phyloP scores from a whole-genome alignment of 2,329 filamentous ascomycete species.

The Aspergillus glaucus region DNA sequence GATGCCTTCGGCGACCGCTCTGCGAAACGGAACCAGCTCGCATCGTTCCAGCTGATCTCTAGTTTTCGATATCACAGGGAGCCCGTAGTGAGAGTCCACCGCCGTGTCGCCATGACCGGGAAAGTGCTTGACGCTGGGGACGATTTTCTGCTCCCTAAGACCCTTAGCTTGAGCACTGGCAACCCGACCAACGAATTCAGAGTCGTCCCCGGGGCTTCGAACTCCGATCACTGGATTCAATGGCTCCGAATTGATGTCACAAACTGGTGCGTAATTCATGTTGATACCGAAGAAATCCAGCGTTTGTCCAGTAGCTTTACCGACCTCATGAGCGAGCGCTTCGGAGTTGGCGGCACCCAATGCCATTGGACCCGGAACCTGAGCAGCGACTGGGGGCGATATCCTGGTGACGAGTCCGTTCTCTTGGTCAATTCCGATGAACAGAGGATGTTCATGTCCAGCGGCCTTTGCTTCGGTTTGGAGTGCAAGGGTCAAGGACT shows the following conservation, averaged over 20 bases:
- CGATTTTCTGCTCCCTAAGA: conserved; percentile 32
- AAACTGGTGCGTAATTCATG: conserved; percentile 42
- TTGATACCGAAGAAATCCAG: conserved; percentile 38
- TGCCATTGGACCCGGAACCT: conserved; percentile 41
- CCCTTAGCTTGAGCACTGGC: conserved; percentile 34
- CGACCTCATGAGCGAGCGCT: conserved; percentile 30
- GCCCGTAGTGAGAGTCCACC: conserved; percentile 40
- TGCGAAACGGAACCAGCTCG: conserved; percentile 40
- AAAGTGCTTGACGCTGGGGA: conserved; percentile 43
- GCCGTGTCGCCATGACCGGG: conserved; percentile 41
- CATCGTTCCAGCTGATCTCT: conserved; percentile 33
- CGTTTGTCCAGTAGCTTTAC: conserved; percentile 34
- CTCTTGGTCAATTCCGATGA: conserved; percentile 43
- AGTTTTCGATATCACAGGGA: conserved; percentile 35
- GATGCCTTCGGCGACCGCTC: conserved; percentile 36
- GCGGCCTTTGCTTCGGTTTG: conserved; percentile 35
- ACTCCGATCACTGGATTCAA: conserved; percentile 41
- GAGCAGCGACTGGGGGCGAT: conserved; percentile 33
- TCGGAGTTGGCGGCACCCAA: conserved; percentile 35
- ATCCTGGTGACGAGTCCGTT: conserved; percentile 42
- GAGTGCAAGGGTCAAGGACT: conserved; percentile 29
- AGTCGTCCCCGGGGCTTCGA: conserved; percentile 38
- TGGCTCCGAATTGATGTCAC: conserved; percentile 41
- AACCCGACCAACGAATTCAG: conserved; percentile 37
- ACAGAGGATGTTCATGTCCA: conserved; percentile 34